A percentile compares a stretch with the other conserved stretches of the same genome.
phyloP scores from a whole-genome alignment of 192 early-diverging fungal species.

The Spinellus fusiger region DNA sequence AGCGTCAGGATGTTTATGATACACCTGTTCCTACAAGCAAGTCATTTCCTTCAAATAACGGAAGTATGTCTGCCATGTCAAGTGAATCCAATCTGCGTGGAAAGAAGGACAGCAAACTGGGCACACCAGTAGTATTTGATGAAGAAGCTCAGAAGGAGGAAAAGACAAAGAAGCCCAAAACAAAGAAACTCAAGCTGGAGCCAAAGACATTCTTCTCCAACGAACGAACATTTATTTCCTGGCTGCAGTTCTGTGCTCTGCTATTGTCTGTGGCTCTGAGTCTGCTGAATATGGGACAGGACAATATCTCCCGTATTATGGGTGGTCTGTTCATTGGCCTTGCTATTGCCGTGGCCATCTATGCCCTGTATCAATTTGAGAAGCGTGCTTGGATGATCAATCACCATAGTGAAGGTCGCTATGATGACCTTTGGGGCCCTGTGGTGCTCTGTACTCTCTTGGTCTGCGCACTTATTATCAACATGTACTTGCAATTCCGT shows the following conservation, averaged over 20 bases:
- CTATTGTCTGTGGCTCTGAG: conserved; percentile 60
- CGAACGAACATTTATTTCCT: conserved; percentile 82
- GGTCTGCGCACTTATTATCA: conserved; percentile 46
- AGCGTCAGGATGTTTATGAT: neutral
- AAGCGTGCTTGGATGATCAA: conserved; percentile 34
- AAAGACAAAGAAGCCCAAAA: conserved; percentile 4
- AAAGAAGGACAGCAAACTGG: conserved; percentile 1
- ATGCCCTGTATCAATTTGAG: conserved; percentile 31
- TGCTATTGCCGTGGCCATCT: conserved; percentile 20
- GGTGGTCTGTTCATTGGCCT: conserved; percentile 28
- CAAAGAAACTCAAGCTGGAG: conserved; percentile 26
- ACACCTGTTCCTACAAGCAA: too few species aligned
- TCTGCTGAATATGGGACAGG: conserved; percentile 59
- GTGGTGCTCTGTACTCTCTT: conserved; percentile 40
- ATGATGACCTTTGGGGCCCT: conserved; percentile 39
- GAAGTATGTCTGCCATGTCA: too few species aligned
- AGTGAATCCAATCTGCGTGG: too few species aligned
- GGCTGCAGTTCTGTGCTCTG: conserved; percentile 67
- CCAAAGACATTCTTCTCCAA: conserved; percentile 86
- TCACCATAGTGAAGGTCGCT: conserved; percentile 45
- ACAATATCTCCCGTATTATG: conserved; percentile 1
- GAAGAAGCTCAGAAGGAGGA: neutral
- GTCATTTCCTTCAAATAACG: too few species aligned
- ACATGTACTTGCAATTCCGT: too few species aligned
- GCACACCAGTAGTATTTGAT: neutral